Percentiles rank a stretch among this genome's conserved stretches.
phyloP scores from a whole-genome alignment of 1,284 basidiomycete genomes.

The Pseudozyma sp. region DNA sequence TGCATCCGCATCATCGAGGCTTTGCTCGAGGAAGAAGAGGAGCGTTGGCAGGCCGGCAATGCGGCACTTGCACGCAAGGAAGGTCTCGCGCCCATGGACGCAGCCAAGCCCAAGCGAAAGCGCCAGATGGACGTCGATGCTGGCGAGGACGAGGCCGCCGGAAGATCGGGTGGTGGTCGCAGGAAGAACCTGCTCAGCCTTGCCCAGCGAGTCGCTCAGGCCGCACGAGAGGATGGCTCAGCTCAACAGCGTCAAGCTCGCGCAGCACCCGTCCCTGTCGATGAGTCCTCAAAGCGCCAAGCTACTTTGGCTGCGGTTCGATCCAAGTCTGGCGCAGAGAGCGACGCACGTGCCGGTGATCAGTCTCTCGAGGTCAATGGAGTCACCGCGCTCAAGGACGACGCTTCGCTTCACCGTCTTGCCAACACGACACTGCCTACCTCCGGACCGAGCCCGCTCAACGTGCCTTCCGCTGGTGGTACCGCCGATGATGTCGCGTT shows the following conservation, averaged over 20 bases:
- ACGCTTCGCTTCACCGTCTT: slow-evolving; percentile 33
- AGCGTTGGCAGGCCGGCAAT: slow-evolving; percentile 55
- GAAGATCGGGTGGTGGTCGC: slow-evolving; percentile 17
- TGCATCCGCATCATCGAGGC: slow-evolving; percentile 64
- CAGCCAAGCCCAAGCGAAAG: slow-evolving; percentile 46
- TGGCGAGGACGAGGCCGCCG: slow-evolving; percentile 22
- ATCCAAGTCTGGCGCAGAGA: slow-evolving; percentile 20
- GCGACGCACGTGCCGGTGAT: background rate
- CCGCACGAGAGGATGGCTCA: slow-evolving; percentile 34
- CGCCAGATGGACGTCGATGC: slow-evolving; percentile 41
- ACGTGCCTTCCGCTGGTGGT: slow-evolving; percentile 2
- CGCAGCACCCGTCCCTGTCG: slow-evolving; percentile 4
- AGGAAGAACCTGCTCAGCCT: slow-evolving; percentile 59
- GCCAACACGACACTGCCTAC: slow-evolving; percentile 36
- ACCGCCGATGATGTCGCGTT: slow-evolving; percentile 31
- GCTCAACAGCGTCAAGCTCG: slow-evolving; percentile 16
- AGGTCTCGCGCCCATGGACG: slow-evolving; percentile 11
- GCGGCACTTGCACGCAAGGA: slow-evolving; percentile 33
- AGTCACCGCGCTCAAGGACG: slow-evolving; percentile 44
- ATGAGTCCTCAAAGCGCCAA: slow-evolving; percentile 40
- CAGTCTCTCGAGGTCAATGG: slow-evolving; percentile 36
- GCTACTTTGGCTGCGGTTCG: slow-evolving; percentile 37
- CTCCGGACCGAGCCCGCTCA: slow-evolving; percentile 22
- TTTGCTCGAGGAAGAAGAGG: slow-evolving; percentile 64
- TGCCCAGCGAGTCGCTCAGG: slow-evolving; percentile 56